These are phyloP conservation scores for Leccinum olivaceopallidum DNA, from an alignment of 768 basidiomycete species.

Conservation along the genomic window DNA sequence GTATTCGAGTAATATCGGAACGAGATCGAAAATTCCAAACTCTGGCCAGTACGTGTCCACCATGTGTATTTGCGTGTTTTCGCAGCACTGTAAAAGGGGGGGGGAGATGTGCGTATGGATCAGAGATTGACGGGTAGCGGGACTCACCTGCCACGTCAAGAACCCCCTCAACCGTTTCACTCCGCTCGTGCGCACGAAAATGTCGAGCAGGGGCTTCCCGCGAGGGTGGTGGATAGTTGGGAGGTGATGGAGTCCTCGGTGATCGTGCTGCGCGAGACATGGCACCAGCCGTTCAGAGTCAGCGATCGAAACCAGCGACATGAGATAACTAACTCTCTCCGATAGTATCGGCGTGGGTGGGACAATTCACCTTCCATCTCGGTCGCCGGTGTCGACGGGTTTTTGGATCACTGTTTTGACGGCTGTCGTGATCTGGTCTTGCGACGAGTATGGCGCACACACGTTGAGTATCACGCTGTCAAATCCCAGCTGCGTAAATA, in stretches of 20 bases:
- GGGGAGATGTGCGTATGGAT: neutral
- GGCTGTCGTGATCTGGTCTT: conserved; percentile 88
- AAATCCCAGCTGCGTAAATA: neutral
- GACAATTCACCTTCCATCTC: conserved; percentile 28
- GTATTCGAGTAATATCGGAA: conserved; percentile 86
- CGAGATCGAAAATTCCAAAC: conserved; percentile 82
- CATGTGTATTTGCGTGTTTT: conserved; percentile 88
- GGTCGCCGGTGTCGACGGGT: conserved; percentile 33
- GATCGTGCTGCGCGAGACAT: conserved; percentile 40
- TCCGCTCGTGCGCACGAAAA: conserved; percentile 89
- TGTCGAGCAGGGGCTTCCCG: conserved; percentile 76
- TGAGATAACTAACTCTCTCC: conserved; percentile 5
- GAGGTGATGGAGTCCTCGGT: conserved; percentile 68
- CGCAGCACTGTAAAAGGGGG: conserved; percentile 56
- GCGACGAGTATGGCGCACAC: conserved; percentile 89
- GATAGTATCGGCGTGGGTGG: too few relatives aligned
- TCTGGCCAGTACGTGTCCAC: conserved; percentile 88
- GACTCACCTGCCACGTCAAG: conserved; percentile 90
- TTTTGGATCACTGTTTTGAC: conserved; percentile 42
- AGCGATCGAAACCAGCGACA: neutral
- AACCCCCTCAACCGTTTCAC: conserved; percentile 69
- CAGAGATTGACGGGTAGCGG: neutral
- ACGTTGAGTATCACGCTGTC: conserved; percentile 84
- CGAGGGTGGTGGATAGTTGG: conserved; percentile 64
- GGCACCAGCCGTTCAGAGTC: neutral